phyloP scores from a whole-genome alignment of 345 rosid genomes.

The Syzygium aqueum region DNA sequence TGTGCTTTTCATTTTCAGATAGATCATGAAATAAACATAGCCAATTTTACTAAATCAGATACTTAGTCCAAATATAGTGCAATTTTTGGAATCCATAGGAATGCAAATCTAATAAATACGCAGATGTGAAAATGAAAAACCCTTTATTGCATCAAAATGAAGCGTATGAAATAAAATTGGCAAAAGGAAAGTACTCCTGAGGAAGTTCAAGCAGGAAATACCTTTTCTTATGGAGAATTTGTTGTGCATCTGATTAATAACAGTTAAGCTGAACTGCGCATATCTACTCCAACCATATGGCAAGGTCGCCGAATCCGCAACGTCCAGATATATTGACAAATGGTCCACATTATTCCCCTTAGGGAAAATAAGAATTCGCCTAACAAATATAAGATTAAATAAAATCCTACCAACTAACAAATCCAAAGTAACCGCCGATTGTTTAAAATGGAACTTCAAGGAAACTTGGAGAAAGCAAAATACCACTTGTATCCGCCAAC shows the following conservation, averaged over 20 bases:
- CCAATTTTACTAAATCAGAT: neutral
- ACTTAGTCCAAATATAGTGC: neutral
- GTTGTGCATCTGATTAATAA: slow-evolving; percentile 37
- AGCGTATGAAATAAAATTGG: neutral
- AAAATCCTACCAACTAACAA: neutral
- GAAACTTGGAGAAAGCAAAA: neutral
- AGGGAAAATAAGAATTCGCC: slow-evolving; percentile 50
- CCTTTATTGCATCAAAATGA: neutral
- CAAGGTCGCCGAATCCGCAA: slow-evolving; percentile 36
- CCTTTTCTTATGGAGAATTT: slow-evolving; percentile 47
- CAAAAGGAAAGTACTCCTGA: neutral
- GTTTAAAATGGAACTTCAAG: neutral
- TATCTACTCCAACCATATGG: slow-evolving; percentile 59
- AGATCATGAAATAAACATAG: neutral
- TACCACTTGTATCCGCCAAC: slow-evolving; percentile 56
- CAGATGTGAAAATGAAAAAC: neutral
- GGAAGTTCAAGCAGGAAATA: neutral
- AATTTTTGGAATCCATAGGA: neutral
- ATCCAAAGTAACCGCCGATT: neutral
- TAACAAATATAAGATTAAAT: slow-evolving; percentile 3
- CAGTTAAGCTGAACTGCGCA: slow-evolving; percentile 52
- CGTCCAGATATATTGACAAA: slow-evolving; percentile 55
- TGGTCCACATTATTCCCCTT: slow-evolving; percentile 60
- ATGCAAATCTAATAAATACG: neutral
- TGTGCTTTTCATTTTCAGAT: neutral